Percentiles rank a stretch among this genome's conserved stretches.
phyloP scores from a whole-genome alignment of 2,329 filamentous ascomycete genomes.

The Dryadomyces quercivorus region DNA sequence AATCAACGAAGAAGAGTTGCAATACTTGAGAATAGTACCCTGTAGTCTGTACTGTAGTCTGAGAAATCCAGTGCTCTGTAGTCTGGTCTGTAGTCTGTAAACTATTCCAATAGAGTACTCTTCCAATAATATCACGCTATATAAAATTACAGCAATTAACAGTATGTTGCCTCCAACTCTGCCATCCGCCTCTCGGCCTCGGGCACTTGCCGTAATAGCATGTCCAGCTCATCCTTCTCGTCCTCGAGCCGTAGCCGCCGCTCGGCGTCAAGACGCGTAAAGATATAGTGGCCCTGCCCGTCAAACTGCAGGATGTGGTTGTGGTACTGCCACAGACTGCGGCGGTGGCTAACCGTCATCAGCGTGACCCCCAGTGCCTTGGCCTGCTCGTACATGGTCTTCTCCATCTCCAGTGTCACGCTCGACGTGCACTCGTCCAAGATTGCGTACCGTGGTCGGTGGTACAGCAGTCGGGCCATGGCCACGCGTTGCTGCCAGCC shows the following conservation, averaged over 20 bases:
- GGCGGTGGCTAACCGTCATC: conserved; percentile 89
- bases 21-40: too few relatives aligned
- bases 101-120: too few relatives aligned
- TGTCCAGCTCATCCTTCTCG: conserved; percentile 87
- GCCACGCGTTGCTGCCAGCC: conserved; percentile 92
- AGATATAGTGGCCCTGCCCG: conserved; percentile 82
- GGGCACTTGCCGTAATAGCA: conserved; percentile 72
- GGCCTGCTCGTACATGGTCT: conserved; percentile 93
- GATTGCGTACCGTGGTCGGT: conserved; percentile 85
- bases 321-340: conserved; percentile 95
- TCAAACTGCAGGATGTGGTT: conserved; percentile 92
- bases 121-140: not conserved
- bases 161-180: conserved; percentile 46
- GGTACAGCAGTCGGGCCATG: conserved; percentile 93
- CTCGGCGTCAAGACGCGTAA: conserved; percentile 82
- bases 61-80: too few relatives aligned
- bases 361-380: conserved; percentile 85
- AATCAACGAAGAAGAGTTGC: not conserved
- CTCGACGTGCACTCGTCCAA: conserved; percentile 92
- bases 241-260: conserved; percentile 77
- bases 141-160: not conserved
- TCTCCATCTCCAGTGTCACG: conserved; percentile 90
- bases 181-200: conserved; percentile 76
- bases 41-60: too few relatives aligned
- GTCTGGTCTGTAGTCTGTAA: too few relatives aligned